phyloP scores from a whole-genome alignment of 768 basidiomycete species.

The Kwoniella europaea region DNA sequence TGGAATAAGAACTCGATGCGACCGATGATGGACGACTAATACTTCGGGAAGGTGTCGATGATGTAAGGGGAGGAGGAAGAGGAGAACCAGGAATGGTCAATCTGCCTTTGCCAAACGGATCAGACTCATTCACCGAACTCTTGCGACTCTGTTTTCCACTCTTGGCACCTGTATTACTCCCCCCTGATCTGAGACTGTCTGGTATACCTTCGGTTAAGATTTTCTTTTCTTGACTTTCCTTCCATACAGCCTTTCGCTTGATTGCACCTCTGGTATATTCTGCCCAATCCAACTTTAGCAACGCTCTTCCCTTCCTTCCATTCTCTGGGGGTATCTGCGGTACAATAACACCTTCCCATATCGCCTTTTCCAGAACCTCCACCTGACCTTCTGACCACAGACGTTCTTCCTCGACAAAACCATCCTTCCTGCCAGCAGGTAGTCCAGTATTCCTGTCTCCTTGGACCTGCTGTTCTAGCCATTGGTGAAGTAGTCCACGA shows the following conservation, averaged over 20 bases:
- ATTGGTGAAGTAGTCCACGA: constrained; percentile 40
- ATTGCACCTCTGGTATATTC: constrained; percentile 21
- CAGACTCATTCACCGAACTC: neutral
- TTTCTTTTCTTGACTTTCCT: constrained; percentile 9
- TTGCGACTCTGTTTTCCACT: constrained; percentile 1
- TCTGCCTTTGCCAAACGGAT: neutral
- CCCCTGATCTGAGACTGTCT: neutral
- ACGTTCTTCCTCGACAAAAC: constrained; percentile 10
- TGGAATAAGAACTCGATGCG: constrained; percentile 11
- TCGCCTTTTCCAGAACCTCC: constrained; percentile 33
- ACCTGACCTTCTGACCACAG: constrained; percentile 35
- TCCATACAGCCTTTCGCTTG: constrained; percentile 29
- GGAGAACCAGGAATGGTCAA: constrained; percentile 10
- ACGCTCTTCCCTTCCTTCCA: constrained; percentile 5
- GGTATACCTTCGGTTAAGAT: neutral
- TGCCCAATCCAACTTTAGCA: constrained; percentile 42
- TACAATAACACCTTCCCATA: constrained; percentile 35
- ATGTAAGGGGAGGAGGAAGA: constrained; percentile 5
- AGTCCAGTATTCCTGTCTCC: constrained; percentile 20
- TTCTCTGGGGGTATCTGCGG: neutral
- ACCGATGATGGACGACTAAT: constrained; percentile 15
- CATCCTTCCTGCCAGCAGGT: neutral
- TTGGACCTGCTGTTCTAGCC: constrained; percentile 40
- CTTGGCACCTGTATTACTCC: neutral
- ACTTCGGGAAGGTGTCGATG: constrained; percentile 3